Conservation (phyloP, 2,329 filamentous ascomycete species). For the Talaromyces marneffei region DNA sequence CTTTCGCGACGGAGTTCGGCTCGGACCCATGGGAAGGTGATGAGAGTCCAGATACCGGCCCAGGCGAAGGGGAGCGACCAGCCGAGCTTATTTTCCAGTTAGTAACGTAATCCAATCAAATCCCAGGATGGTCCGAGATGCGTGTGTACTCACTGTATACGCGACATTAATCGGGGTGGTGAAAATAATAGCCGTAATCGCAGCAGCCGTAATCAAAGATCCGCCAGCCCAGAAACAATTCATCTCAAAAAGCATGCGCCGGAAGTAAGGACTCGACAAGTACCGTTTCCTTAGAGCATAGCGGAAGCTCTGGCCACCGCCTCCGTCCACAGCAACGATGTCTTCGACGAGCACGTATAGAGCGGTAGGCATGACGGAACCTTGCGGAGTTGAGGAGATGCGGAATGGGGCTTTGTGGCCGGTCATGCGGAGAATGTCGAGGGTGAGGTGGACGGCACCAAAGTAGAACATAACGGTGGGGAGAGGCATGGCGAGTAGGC, state of each 20-base stretch:
- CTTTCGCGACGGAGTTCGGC: constrained; percentile 42
- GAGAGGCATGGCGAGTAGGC: constrained; percentile 41
- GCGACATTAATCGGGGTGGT: constrained; percentile 44
- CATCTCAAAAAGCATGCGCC: constrained; percentile 49
- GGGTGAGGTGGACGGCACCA: constrained; percentile 36
- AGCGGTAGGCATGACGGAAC: constrained; percentile 53
- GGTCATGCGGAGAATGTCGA: constrained; percentile 37
- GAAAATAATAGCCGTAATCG: constrained; percentile 46
- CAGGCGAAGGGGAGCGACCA: constrained; percentile 41
- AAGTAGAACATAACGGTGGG: constrained; percentile 45
- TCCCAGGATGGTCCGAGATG: not conserved
- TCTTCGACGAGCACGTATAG: constrained; percentile 63
- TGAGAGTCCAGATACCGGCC: constrained; percentile 39
- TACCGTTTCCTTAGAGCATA: constrained; percentile 49
- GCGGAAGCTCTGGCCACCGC: constrained; percentile 51
- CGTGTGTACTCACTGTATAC: constrained; percentile 36
- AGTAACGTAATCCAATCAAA: not conserved
- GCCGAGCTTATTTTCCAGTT: constrained; percentile 28
- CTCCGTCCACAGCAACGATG: constrained; percentile 61
- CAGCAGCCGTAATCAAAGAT: constrained; percentile 43
- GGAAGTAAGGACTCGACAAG: constrained; percentile 49
- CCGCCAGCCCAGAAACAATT: constrained; percentile 55
- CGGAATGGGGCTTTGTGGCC: constrained; percentile 53
- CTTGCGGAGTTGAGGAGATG: constrained; percentile 59
- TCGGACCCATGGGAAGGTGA: constrained; percentile 44